These are phyloP conservation scores for Trichoderma pleuroti DNA, from an alignment of 2,329 filamentous ascomycete species.

Conservation along the genomic window DNA sequence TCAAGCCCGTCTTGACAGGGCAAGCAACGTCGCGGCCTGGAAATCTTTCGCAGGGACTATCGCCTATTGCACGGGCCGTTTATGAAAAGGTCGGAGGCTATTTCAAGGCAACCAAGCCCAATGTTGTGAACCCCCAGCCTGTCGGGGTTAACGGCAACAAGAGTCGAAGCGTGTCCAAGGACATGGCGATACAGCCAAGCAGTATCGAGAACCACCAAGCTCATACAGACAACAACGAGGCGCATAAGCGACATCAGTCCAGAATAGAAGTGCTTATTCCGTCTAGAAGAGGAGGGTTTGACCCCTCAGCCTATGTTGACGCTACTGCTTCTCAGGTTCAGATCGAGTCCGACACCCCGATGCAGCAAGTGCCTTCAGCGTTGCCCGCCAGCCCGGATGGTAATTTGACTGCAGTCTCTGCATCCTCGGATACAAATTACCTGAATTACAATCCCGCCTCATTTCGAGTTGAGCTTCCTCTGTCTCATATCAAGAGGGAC, in stretches of 20 bases:
- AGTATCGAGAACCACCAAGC: slow-evolving; percentile 22
- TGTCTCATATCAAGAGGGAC: slow-evolving; percentile 45
- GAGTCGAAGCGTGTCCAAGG: slow-evolving; percentile 23
- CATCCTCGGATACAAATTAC: slow-evolving; percentile 16
- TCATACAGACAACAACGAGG: slow-evolving; percentile 27
- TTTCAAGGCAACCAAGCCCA: slow-evolving; percentile 39
- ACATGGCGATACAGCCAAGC: slow-evolving; percentile 21
- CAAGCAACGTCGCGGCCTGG: slow-evolving; percentile 23
- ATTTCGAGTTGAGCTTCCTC: slow-evolving; percentile 49
- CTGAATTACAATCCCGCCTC: slow-evolving; percentile 21
- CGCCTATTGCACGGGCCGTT: slow-evolving; percentile 45
- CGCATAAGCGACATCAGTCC: slow-evolving; percentile 35
- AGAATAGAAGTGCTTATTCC: slow-evolving; percentile 49
- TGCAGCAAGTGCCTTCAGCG: slow-evolving; percentile 19
- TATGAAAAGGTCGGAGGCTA: slow-evolving; percentile 40
- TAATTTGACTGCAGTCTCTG: slow-evolving; percentile 19
- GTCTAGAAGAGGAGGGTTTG: slow-evolving; percentile 38
- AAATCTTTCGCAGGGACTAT: slow-evolving; percentile 42
- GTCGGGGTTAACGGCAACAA: slow-evolving; percentile 37
- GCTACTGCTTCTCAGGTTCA: slow-evolving; percentile 27
- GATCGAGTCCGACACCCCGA: slow-evolving; percentile 17
- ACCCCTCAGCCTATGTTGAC: slow-evolving; percentile 37
- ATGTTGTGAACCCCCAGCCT: slow-evolving; percentile 28
- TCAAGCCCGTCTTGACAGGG: slow-evolving; percentile 36
- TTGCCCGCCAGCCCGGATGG: not conserved